Evolutionary conservation across 768 basidiomycete species (phyloP), one percentile per base, ranked within the genome.

Genomic region (Symmetrospora coprosmae): DNA sequence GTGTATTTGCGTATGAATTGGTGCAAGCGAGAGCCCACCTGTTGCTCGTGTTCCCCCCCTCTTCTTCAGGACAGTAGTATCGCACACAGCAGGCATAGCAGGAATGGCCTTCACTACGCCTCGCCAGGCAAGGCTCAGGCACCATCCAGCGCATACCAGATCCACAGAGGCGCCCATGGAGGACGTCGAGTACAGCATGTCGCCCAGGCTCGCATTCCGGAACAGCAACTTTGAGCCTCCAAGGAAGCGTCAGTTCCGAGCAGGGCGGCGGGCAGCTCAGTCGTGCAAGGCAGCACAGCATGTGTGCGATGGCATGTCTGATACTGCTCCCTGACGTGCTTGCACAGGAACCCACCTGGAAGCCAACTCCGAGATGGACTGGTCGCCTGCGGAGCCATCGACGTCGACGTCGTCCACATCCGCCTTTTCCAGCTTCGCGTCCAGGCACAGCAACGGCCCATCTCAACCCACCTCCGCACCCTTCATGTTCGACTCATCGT

Each of bases 231-330:
- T 31, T 21, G 55, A 59, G 43, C 43, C 41, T 27, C 55, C 55
- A 4, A 59, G 55, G 55, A 59, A 59, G 55, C 55, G 55, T 59
- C 21, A 21, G 55, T 34, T 38, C 37, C 37, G 37, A n/a, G 11
- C 13, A 11, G 11, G 13, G 1, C n/a, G 11, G 37, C 13, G 11
- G 37, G 37, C 1, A n/a, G 37, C n/a, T 11, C 13, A 7, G 21
- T 7, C 34, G 47, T 34, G 25, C 17, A 11, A 14, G 28, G 47
- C 47, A 45, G 23, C 37, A n/a, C 31, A 34, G n/a, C 28, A 28
- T 7, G 8, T 19, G 51, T 27, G 21, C 23, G 25, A 28, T 11
- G 25, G 17, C 14, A 50, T 50, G 49, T n/a, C 49, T 28, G 49
- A 14, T 23, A 13, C 39, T 11, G 39, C 39, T 17, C 9, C 33